Percentiles rank a stretch among this genome's conserved stretches.
phyloP scores from a whole-genome alignment of 345 rosid genomes.

The Eucalyptus globulus region DNA sequence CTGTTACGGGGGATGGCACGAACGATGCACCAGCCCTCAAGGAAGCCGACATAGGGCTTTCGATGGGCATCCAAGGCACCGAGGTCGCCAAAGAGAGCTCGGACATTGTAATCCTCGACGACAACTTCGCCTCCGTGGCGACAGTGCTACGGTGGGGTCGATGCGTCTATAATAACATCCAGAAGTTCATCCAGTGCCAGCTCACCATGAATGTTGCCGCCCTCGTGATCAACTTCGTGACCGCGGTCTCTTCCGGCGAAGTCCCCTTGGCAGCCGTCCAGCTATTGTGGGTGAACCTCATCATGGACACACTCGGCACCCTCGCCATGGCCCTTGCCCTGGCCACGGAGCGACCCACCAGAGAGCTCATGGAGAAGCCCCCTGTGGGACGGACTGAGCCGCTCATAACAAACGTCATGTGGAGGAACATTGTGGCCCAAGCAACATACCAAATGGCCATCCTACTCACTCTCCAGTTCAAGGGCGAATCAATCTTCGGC shows the following conservation, averaged over 20 bases:
- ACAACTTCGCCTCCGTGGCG: rapidly evolving
- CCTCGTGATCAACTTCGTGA: slow-evolving; percentile 54
- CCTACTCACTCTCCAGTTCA: slow-evolving; percentile 52
- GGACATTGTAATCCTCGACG: no score
- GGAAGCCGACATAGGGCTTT: slow-evolving; percentile 66
- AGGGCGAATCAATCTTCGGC: slow-evolving; percentile 14
- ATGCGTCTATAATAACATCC: slow-evolving; percentile 66
- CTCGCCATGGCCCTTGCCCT: slow-evolving; percentile 57
- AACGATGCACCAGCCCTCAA: slow-evolving; percentile 76
- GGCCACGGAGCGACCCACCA: slow-evolving; percentile 57
- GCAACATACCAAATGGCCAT: slow-evolving; percentile 50
- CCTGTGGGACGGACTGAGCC: slow-evolving; percentile 58
- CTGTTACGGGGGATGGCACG: slow-evolving; percentile 67
- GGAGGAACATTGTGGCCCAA: slow-evolving; percentile 69
- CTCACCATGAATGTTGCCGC: slow-evolving; percentile 65
- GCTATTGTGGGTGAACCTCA: slow-evolving; percentile 63
- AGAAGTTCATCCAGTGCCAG: slow-evolving; percentile 75
- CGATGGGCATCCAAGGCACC: slow-evolving; percentile 75
- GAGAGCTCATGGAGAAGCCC: slow-evolving; percentile 44
- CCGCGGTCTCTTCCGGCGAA: slow-evolving; percentile 61
- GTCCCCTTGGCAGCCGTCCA: slow-evolving; percentile 65
- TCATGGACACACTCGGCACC: slow-evolving; percentile 74
- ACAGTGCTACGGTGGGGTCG: slow-evolving; percentile 50
- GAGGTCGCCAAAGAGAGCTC: slow-evolving; percentile 57
- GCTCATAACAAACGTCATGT: slow-evolving; percentile 61